Conservation (phyloP, 352 stramenopile species). For the Pythium chondricola region DNA sequence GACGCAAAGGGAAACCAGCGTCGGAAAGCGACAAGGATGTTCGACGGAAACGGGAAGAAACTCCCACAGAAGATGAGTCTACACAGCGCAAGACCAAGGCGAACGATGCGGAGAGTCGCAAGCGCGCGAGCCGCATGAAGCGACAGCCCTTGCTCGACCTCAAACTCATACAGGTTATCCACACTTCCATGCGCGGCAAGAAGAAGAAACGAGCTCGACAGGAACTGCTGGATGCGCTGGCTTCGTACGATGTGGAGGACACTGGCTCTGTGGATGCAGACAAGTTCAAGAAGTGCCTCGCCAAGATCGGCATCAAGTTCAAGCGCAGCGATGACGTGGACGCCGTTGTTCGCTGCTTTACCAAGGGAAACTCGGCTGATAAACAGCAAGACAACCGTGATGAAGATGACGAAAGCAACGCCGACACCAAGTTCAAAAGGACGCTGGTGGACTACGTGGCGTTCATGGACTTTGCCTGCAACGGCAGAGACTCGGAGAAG, state of each 20-base stretch:
- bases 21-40: not conserved
- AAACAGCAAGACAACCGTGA: slow-evolving; percentile 10
- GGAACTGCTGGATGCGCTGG: slow-evolving; percentile 42
- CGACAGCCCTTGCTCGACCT: slow-evolving; percentile 42
- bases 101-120: slow-evolving; percentile 13
- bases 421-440: slow-evolving; percentile 1
- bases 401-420: slow-evolving; percentile 7
- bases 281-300: slow-evolving; percentile 55
- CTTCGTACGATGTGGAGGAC: slow-evolving; percentile 39
- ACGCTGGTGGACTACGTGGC: slow-evolving; percentile 36
- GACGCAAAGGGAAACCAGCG: not conserved
- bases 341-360: slow-evolving; percentile 31
- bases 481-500: slow-evolving; percentile 55
- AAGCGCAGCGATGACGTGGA: slow-evolving; percentile 31
- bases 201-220: slow-evolving; percentile 31
- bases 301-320: slow-evolving; percentile 43
- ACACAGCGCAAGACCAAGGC: slow-evolving; percentile 10
- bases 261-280: slow-evolving; percentile 25
- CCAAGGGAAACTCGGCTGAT: not conserved
- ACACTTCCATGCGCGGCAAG: slow-evolving; percentile 43
- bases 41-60: not conserved
- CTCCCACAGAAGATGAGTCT: slow-evolving; percentile 10
- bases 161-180: slow-evolving; percentile 35
- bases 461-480: slow-evolving; percentile 68
- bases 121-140: slow-evolving; percentile 33